Conservation (phyloP, 2,329 filamentous ascomycete genomes). For the Arthrobotrys megalospora region DNA sequence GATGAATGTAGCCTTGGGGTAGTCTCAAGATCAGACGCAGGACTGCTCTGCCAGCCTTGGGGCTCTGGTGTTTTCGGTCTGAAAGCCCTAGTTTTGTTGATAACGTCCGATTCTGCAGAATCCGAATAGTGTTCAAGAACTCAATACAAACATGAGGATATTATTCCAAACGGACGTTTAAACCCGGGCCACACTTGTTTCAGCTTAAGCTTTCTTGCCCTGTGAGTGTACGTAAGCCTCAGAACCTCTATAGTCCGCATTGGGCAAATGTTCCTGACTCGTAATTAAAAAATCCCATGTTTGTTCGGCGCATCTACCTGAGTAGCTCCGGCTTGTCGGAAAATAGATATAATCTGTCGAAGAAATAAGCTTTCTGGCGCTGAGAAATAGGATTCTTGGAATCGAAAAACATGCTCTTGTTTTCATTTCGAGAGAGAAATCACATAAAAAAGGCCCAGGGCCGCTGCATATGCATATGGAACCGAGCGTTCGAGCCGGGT, state of each 20-base stretch:
- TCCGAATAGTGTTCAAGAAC: neutral
- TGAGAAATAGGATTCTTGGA: constrained; percentile 22
- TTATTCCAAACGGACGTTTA: neutral
- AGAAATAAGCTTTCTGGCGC: constrained; percentile 42
- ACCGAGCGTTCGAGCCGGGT: constrained; percentile 40
- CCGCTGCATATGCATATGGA: constrained; percentile 27
- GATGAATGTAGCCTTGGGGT: neutral
- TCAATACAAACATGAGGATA: neutral
- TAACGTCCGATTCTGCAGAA: neutral
- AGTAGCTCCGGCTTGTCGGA: constrained; percentile 19
- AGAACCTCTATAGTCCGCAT: neutral
- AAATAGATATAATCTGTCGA: neutral
- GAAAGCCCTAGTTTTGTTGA: neutral
- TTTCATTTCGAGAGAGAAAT: neutral
- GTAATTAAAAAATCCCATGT: constrained; percentile 28
- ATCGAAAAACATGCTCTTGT: constrained; percentile 4
- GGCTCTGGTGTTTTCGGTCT: neutral
- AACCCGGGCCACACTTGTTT: constrained; percentile 27
- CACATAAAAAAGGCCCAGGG: constrained; percentile 13
- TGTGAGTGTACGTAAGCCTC: constrained; percentile 43
- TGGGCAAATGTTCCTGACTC: constrained; percentile 19
- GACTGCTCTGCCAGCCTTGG: no score
- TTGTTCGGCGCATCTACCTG: constrained; percentile 8
- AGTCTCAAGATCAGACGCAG: no score
- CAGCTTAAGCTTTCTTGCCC: constrained; percentile 40